Evolutionary conservation across 1,284 basidiomycete species (phyloP).

Genomic region (Ganoderma sinense): DNA sequence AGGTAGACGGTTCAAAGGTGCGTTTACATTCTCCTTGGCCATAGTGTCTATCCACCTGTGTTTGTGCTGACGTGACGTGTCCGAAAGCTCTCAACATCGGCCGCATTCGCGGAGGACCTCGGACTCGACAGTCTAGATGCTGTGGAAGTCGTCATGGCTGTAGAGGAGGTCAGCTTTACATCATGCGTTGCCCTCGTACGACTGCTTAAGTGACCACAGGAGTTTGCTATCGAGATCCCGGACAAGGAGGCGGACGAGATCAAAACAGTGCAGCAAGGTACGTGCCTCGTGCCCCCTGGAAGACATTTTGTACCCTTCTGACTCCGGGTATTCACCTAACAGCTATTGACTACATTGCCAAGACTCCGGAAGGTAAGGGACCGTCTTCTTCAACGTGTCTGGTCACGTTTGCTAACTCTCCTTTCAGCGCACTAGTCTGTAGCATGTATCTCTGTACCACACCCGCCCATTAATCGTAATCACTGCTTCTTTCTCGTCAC

Average conservation of each 20-base stretch:
- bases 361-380: slow-evolving; percentile 86
- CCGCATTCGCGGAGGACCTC: slow-evolving; percentile 89
- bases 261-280: slow-evolving; percentile 93
- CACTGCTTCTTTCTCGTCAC: slow-evolving; percentile 15
- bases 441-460: slow-evolving; percentile 27
- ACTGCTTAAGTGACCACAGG: slow-evolving; percentile 52
- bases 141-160: slow-evolving; percentile 99
- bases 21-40: slow-evolving; percentile 17
- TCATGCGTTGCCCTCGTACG: background rate
- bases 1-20: slow-evolving; percentile 90
- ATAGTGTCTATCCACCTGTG: slow-evolving; percentile 2
- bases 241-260: slow-evolving; percentile 99
- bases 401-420: slow-evolving; percentile 18
- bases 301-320: slow-evolving; percentile 6
- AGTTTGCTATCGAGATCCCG: slow-evolving; percentile 93
- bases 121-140: slow-evolving; percentile 97
- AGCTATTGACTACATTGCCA: slow-evolving; percentile 98
- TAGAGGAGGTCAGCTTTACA: slow-evolving; percentile 84
- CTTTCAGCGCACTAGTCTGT: slow-evolving; percentile 37
- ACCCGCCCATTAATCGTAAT: slow-evolving; percentile 27
- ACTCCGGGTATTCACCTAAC: slow-evolving; percentile 9
- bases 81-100: slow-evolving; percentile 73
- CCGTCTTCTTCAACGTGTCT: background rate
- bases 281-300: slow-evolving; percentile 33
- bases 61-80: slow-evolving; percentile 3